Conservation (phyloP, 768 basidiomycete genomes). For the Brasilioporus rufonigricans region DNA sequence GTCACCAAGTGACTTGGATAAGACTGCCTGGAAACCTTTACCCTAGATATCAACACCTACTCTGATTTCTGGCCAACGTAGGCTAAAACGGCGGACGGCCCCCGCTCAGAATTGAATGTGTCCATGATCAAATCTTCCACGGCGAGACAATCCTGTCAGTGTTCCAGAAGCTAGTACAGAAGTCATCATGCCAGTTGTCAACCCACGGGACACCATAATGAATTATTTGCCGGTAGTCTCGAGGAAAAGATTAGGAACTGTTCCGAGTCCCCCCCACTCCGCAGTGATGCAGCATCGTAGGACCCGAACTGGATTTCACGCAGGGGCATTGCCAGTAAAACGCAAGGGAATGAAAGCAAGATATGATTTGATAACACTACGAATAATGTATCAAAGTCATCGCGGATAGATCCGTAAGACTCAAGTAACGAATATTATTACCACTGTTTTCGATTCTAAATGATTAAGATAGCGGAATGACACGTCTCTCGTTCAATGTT, state of each 20-base stretch:
- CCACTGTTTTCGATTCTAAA: conserved; percentile 10
- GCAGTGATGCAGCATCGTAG: conserved; percentile 36
- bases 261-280: conserved; percentile 44
- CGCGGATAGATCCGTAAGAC: background rate
- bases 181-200: background rate
- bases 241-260: conserved; percentile 67
- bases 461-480: conserved; percentile 25
- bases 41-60: conserved; percentile 40
- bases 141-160: conserved; percentile 59
- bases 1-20: background rate
- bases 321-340: conserved; percentile 46
- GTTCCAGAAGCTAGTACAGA: conserved; percentile 4
- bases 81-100: conserved; percentile 56
- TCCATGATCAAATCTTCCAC: conserved; percentile 56
- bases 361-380: background rate
- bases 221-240: conserved; percentile 45
- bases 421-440: conserved; percentile 3
- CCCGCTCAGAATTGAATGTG: conserved; percentile 44
- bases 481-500: too few species aligned
- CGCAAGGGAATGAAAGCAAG: background rate
- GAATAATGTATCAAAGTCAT: conserved; percentile 2
- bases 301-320: conserved; percentile 34
- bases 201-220: conserved; percentile 71
- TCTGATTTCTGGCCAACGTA: conserved; percentile 65
- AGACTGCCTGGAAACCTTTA: background rate